A percentile compares a stretch with the other conserved stretches of the same genome.
Conservation (phyloP, 345 rosid genomes). For the Diplotaxis tenuifolia region DNA sequence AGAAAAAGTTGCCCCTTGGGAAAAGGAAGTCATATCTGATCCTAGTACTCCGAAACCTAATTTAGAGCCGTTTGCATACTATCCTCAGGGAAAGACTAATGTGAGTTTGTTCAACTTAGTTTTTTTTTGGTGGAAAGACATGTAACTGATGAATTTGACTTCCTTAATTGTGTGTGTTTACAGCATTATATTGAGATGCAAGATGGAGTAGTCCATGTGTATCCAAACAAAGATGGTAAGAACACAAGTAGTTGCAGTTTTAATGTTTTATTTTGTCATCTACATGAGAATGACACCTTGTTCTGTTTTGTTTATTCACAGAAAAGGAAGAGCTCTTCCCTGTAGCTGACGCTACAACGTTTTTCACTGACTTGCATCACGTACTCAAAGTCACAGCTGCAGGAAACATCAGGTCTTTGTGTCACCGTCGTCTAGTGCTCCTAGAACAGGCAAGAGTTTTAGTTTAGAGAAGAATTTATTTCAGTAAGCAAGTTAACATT, state of each 20-base stretch:
- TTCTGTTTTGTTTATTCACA: conserved; percentile 31
- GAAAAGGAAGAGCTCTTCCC: conserved; percentile 84
- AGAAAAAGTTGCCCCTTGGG: conserved; percentile 96
- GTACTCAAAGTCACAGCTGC: conserved; percentile 83
- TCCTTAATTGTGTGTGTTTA: conserved; percentile 18
- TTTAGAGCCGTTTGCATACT: conserved; percentile 76
- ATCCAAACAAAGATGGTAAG: conserved; percentile 74
- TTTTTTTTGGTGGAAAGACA: background rate
- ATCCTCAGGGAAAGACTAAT: conserved; percentile 73
- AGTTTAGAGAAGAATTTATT: background rate
- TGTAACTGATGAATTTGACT: conserved; percentile 6
- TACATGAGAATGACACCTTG: too few relatives aligned
- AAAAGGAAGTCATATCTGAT: conserved; percentile 85
- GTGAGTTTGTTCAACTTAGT: conserved; percentile 43
- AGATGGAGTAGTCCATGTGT: conserved; percentile 97
- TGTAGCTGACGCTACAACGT: conserved; percentile 85
- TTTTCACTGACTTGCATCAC: conserved; percentile 90
- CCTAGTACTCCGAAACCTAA: conserved; percentile 98
- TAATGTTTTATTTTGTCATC: too few relatives aligned
- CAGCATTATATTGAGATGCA: conserved; percentile 95
- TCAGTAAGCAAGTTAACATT: conserved; percentile 16
- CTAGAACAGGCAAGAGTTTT: conserved; percentile 70
- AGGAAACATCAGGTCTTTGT: conserved; percentile 92
- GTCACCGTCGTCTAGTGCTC: conserved; percentile 90
- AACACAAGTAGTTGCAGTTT: too few relatives aligned